Base-by-base conservation (phyloP, 2,329 filamentous ascomycete species). In the Stagonosporopsis tanaceti region DNA sequence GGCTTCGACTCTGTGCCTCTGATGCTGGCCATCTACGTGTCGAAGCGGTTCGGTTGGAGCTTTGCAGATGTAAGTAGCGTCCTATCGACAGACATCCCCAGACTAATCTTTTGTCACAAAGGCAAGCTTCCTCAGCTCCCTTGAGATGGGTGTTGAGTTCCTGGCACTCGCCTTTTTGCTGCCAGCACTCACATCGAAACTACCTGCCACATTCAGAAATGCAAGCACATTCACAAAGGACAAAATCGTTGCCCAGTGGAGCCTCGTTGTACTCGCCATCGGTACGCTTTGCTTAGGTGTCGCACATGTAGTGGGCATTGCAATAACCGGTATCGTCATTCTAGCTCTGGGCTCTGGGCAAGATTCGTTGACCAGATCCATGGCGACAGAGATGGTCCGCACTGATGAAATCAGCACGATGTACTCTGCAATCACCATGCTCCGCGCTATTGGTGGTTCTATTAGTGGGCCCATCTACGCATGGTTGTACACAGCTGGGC, bases 361-460 rank as follows among this genome's bases (percentile, higher is more conserved):
- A 42, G 65, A 67, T 32, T 64, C 63, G 0, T 14, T 64, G 15
- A 61, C 63, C 2, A 60, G 65, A 22, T 67, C 65, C 0, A 58
- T 67, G 50, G 57, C 61, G 2, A 67, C 65, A 0, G 61, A 67
- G n/a, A 50, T 67, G 51, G 65, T 63, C 6, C 35, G 32, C n/a
- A 34, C 42, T 1, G 48, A 40, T 20, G 61, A 61, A 2, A 34
- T 64, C 6, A 65, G 63, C 45, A 59, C 55, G 2, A 25, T 62
- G 11, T 67, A 67, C 40, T 67, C 65, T 2, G 65, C 63, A 2
- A 64, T 67, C 7, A 67, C 65, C 3, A 65, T 67, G 59, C 20
- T 65, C 8, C 47, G 65, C 1, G 61, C 61, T 8, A 63, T 65
- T 35, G 65, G 65, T 2, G 63, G 61, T 0, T 65, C 65, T 1